Base-by-base conservation (phyloP, 805 yeast species). In the Isabelozyma gotoi region DNA sequence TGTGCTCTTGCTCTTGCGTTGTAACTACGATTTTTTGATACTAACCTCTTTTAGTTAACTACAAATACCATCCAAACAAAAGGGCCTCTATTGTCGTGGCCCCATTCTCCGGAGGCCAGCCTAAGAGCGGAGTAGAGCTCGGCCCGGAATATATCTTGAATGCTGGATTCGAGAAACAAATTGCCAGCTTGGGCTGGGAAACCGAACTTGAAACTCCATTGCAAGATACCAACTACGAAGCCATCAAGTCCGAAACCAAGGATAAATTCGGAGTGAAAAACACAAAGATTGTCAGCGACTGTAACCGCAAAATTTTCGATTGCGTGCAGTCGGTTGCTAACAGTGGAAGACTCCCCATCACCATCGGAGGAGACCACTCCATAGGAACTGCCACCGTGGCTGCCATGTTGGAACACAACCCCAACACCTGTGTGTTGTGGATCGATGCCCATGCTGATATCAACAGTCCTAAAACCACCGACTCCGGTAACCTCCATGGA, bases 371-470 rank as follows among this genome's bases (percentile, higher is more conserved):
- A 42, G 99, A 92, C 67, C 99, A 92, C 64, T 89, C 97, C 7
- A 85, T 92, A 51, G 98, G 96, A 40, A 89, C 92, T 56, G 96
- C 96, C 39, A 90, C 97, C 7, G 85, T 92, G 29, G 76, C 88
- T 21, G 98, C 95, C 2, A 87, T 91, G 24, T 74, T 89, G 49
- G 80, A 79, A 14, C 77, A 80, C 50, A 74, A 85, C 62, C 96
- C 97, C 15, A 89, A 91, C 53, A 89, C 96, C 19, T 90, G 96
- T 57, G 74, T 92, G 33, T 62, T 92, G 49, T 92, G 99, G 99
- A 85, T 92, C 55, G 99, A 92, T 67, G 99, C 99, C 0, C 99
- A 92, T 64, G 97, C 98, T 15, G 99, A 92, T 64, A 85, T 94
- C 62, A 94, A 94, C 73, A 85, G 97, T 1, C 88, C 96, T 8